phyloP scores from a whole-genome alignment of 2,329 filamentous ascomycete genomes.

The Aspergillus sp. region DNA sequence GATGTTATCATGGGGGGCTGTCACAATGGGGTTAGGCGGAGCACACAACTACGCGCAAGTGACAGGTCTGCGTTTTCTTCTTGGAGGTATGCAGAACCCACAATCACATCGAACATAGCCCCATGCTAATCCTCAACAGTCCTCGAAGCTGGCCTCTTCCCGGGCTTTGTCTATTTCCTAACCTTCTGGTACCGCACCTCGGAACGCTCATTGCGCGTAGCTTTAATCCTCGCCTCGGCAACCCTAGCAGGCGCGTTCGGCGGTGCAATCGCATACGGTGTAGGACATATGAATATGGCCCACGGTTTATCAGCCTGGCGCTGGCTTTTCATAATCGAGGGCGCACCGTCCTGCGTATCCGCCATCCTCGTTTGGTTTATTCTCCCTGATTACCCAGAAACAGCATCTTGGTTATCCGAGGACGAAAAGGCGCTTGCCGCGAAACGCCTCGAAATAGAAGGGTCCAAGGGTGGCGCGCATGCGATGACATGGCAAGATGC shows the following conservation, averaged over 20 bases:
- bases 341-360: constrained; percentile 38
- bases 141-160: constrained; percentile 54
- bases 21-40: constrained; percentile 51
- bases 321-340: constrained; percentile 51
- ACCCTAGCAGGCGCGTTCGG: constrained; percentile 56
- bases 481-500: constrained; percentile 51
- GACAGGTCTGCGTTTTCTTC: constrained; percentile 47
- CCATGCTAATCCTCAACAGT: constrained; percentile 20
- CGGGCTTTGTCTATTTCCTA: constrained; percentile 49
- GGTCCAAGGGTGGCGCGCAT: constrained; percentile 31
- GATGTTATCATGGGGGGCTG: constrained; percentile 51
- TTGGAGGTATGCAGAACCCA: constrained; percentile 32
- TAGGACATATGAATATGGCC: constrained; percentile 39
- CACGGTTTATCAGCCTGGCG: constrained; percentile 43
- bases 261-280: constrained; percentile 55
- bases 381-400: constrained; percentile 52
- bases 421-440: constrained; percentile 46
- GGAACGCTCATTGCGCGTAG: constrained; percentile 60
- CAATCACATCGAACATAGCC: neutral
- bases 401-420: constrained; percentile 45
- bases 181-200: constrained; percentile 58
- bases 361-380: constrained; percentile 46
- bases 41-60: constrained; percentile 44
- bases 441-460: constrained; percentile 44
- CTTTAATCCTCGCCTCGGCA: constrained; percentile 54